A percentile compares a stretch with the other conserved stretches of the same genome.
Evolutionary conservation across 768 basidiomycete genomes (phyloP).

Genomic region (Mycena floridula): DNA sequence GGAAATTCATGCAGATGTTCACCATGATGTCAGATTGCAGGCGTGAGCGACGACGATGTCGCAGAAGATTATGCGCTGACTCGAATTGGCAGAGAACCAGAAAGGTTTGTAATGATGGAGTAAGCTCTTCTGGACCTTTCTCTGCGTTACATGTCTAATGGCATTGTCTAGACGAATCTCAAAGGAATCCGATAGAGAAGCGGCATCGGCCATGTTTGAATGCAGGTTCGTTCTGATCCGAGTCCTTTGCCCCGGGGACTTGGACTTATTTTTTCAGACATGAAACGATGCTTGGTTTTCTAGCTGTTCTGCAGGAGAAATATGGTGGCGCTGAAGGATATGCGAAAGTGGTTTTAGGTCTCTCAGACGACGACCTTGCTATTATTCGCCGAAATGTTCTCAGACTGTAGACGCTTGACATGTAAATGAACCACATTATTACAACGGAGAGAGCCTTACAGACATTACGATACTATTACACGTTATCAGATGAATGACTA

Average conservation of each 20-base stretch:
- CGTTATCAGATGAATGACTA: too few relatives aligned
- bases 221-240: slow-evolving; percentile 74
- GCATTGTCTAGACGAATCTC: slow-evolving; percentile 62
- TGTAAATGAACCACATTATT: too few relatives aligned
- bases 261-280: slow-evolving; percentile 34
- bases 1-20: too few relatives aligned
- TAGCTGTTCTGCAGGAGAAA: slow-evolving; percentile 50
- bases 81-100: slow-evolving; percentile 73
- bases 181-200: slow-evolving; percentile 66
- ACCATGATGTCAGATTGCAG: slow-evolving; percentile 54
- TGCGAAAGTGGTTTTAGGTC: slow-evolving; percentile 43
- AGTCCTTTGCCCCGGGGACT: slow-evolving; percentile 5
- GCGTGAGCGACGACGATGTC: slow-evolving; percentile 60
- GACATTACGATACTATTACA: too few relatives aligned
- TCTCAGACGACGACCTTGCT: slow-evolving; percentile 62
- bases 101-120: slow-evolving; percentile 61
- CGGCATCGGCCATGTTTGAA: slow-evolving; percentile 78
- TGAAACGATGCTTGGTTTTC: slow-evolving; percentile 70
- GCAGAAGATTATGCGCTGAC: slow-evolving; percentile 75
- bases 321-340: slow-evolving; percentile 70
- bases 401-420: too few relatives aligned
- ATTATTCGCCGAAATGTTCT: slow-evolving; percentile 41
- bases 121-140: too few relatives aligned
- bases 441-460: too few relatives aligned
- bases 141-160: too few relatives aligned